Evolutionary conservation across 257 asterid genomes (phyloP), one percentile per base, ranked within the genome.

Genomic region (Gardenia jasminoides): DNA sequence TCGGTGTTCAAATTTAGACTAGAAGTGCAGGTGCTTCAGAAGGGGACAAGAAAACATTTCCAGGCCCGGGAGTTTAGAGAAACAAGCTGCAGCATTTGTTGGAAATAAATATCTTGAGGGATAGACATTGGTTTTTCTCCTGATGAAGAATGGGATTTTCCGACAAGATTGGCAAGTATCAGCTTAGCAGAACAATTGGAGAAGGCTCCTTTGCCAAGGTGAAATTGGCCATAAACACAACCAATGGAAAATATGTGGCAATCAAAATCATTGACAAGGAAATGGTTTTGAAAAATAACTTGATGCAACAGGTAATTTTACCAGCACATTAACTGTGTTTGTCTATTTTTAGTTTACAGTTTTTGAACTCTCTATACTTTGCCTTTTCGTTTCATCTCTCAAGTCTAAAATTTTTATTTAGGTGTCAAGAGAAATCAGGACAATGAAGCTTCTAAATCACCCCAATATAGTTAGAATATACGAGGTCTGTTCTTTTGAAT

Each of bases 121-220:
- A 54, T 24, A 54, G 52, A 20, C 74, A 52, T 22, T 44, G 26
- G 22, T 30, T 31, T 36, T 62, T 6, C 13, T 22, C 36, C 41
- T 5, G 26, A 41, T 24, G 56, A 67, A 47, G 33, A 44, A 78
- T 81, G 84, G 84, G 78, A 67, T 70, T 62, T 65, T 65, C 83
- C 30, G 76, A 80, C 48, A 76, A 56, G 74, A 72, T 84, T 1
- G 87, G 82, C 9, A 84, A 80, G 72, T 84, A 84, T 66, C 75
- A 80, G 43, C 68, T 84, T 22, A 62, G 62, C 28, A 75, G 82
- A 77, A 84, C 84, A 28, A 68, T 80, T 30, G 87, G 87, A 69
- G 84, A 84, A 84, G 87, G 84, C 10, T 61, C 80, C 24, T 84
- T 84, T 69, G 84, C 82, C 0, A 80, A 84, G 80, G 84, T 84